Base-by-base conservation (phyloP, 1,139 yeast species). In the Torulaspora globosa region DNA sequence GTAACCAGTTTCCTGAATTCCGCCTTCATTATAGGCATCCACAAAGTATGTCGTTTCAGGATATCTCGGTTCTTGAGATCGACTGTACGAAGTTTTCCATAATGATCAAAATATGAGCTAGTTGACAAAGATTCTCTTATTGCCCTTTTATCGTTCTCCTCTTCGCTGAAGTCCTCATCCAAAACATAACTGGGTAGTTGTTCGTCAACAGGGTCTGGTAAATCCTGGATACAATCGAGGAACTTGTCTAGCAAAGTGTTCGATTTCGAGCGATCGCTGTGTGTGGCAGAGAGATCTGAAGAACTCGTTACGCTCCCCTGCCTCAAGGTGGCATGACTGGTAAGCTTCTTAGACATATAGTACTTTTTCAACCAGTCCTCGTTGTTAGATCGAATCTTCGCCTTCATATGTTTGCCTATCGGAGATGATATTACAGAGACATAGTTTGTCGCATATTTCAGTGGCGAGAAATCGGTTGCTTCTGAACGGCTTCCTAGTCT, bases 71-170 rank as follows among this genome's bases (percentile, higher is more conserved):
- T 57, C 19, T 52, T 49, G 3, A 48, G 23, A 23, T 54, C 55
- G 1, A 57, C 56, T 1, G 56, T 54, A 9, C 55, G 44, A 14
- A 62, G 49, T 31, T 54, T 59, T 29, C 55, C 53, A 24, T 56
- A 55, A 47, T 62, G 60, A 19, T 52, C 56, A 15, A 47, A 44
- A 43, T 59, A 62, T 6, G 65, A 47, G 9, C 46, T 56, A 3
- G 56, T 52, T 6, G 44, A 46, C 12, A 36, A 35, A 3, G 40
- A 39, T 30, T 43, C 43, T 27, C 42, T 36, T 3, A 26, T 36
- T n/a, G 36, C 44, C 18, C 40, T 30, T 15, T 24, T 42, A 33
- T 47, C 48, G 21, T 18, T 33, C 28, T 44, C 48, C 15, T 42
- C 48, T 6, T 39, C 40, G 12, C 23, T 12, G 7, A 10, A 11